phyloP scores from a whole-genome alignment of 2,329 filamentous ascomycete species.

The Microdochium trichocladiopsis region DNA sequence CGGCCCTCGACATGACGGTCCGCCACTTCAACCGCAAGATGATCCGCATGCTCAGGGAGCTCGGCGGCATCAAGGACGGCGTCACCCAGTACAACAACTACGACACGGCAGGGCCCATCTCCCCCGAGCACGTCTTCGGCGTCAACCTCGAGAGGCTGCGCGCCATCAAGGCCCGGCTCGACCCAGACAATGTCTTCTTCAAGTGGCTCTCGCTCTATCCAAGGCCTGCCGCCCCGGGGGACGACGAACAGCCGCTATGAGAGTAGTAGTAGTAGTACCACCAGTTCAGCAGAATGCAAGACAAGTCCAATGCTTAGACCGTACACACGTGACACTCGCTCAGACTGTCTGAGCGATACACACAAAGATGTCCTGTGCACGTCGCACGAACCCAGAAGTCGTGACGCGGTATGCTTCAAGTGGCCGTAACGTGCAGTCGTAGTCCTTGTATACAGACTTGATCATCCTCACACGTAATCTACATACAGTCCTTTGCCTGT shows the following conservation, averaged over 20 bases:
- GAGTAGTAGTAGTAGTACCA: neutral
- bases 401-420: too few relatives aligned
- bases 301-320: too few relatives aligned
- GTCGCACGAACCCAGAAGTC: too few relatives aligned
- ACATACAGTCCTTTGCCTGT: too few relatives aligned
- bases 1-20: constrained; percentile 25
- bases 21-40: constrained; percentile 29
- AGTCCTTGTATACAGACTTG: too few relatives aligned
- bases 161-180: constrained; percentile 24
- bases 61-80: constrained; percentile 15
- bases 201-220: constrained; percentile 9
- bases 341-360: too few relatives aligned
- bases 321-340: too few relatives aligned
- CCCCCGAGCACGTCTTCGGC: constrained; percentile 21
- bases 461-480: too few relatives aligned
- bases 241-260: too few relatives aligned
- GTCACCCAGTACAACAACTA: constrained; percentile 22
- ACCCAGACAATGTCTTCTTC: constrained; percentile 24
- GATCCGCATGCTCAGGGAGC: constrained; percentile 13
- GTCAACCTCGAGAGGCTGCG: constrained; percentile 18
- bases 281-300: too few relatives aligned
- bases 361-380: too few relatives aligned
- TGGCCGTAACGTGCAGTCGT: too few relatives aligned
- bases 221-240: constrained; percentile 2
- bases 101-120: constrained; percentile 11